Evolutionary conservation across 78 protist species (phyloP).

Genomic region (Dictyostelium firmibasis): DNA sequence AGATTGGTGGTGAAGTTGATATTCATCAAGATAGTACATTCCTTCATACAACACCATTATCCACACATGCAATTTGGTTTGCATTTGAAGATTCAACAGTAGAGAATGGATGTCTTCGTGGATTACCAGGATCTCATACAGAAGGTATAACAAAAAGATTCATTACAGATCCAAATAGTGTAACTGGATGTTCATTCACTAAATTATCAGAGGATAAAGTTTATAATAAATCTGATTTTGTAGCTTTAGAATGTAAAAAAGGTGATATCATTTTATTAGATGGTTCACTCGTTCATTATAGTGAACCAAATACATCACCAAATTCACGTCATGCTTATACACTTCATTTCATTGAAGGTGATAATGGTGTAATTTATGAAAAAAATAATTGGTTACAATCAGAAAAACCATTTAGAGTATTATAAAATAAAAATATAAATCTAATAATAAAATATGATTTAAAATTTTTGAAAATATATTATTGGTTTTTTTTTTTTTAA

Average conservation of each 20-base stretch:
- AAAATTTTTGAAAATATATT: not conserved
- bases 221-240: slow-evolving; percentile 33
- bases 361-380: slow-evolving; percentile 39
- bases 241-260: slow-evolving; percentile 66
- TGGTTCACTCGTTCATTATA: slow-evolving; percentile 52
- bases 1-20: slow-evolving; percentile 84
- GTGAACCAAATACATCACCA: slow-evolving; percentile 52
- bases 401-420: not conserved
- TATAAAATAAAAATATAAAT: not conserved
- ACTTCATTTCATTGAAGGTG: slow-evolving; percentile 71
- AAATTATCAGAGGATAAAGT: not conserved
- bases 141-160: slow-evolving; percentile 62
- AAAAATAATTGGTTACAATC: slow-evolving; percentile 54
- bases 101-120: slow-evolving; percentile 75
- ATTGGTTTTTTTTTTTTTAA: not conserved
- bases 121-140: slow-evolving; percentile 82
- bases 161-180: not conserved
- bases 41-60: slow-evolving; percentile 75
- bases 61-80: slow-evolving; percentile 73
- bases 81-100: slow-evolving; percentile 72
- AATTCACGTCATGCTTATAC: slow-evolving; percentile 72
- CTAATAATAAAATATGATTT: not conserved
- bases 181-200: not conserved
- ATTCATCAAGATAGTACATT: slow-evolving; percentile 87
- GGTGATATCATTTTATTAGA: slow-evolving; percentile 46